Evolutionary conservation across 1,139 yeast species (phyloP).

Genomic region (Debaryomyces udenii): DNA sequence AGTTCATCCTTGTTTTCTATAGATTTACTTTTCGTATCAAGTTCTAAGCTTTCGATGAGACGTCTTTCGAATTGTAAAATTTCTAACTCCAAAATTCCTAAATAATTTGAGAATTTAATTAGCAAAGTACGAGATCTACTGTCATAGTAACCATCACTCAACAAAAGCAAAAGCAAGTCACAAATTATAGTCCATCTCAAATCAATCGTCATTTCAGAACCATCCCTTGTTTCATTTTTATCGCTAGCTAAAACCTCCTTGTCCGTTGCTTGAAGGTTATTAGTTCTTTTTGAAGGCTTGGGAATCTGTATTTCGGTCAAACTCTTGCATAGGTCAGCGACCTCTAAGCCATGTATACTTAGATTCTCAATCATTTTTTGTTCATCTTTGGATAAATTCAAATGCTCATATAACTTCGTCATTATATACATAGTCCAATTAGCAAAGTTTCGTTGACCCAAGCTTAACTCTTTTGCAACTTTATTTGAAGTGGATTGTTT

Average conservation of each 20-base stretch:
- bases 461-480: conserved; percentile 61
- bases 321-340: conserved; percentile 68
- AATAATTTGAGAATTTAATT: conserved; percentile 60
- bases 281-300: conserved; percentile 22
- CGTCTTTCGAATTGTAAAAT: conserved; percentile 87
- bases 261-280: conserved; percentile 10
- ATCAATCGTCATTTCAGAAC: conserved; percentile 49
- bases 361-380: conserved; percentile 85
- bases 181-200: conserved; percentile 92
- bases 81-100: conserved; percentile 65
- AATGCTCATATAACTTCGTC: conserved; percentile 76
- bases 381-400: conserved; percentile 74
- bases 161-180: conserved; percentile 77
- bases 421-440: conserved; percentile 82
- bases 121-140: conserved; percentile 82
- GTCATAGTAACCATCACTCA: conserved; percentile 88
- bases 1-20: conserved; percentile 64
- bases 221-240: conserved; percentile 6
- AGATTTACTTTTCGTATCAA: conserved; percentile 65
- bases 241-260: conserved; percentile 6
- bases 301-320: conserved; percentile 47
- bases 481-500: conserved; percentile 55
- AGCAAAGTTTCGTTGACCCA: conserved; percentile 79
- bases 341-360: conserved; percentile 80
- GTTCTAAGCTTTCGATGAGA: conserved; percentile 85